These are phyloP conservation scores for Rhizopus microsporus DNA, from an alignment of 371 early-diverging fungal genomes.

Conservation along the genomic window DNA sequence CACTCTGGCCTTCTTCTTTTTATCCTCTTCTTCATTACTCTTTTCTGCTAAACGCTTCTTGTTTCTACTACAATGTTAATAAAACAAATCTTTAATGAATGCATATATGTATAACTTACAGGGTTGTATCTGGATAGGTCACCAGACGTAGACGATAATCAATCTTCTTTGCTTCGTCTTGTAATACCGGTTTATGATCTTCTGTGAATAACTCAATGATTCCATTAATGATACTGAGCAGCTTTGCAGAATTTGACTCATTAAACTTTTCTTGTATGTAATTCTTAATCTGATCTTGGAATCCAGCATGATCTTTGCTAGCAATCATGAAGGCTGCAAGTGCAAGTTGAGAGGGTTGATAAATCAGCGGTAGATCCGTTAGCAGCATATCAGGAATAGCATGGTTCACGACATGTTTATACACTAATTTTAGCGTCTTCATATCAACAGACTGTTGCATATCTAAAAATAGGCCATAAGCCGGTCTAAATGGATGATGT, in stretches of 20 bases:
- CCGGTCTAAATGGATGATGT: conserved; percentile 83
- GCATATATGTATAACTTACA: conserved; percentile 57
- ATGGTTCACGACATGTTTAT: conserved; percentile 44
- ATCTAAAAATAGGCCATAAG: conserved; percentile 85
- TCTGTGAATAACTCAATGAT: conserved; percentile 45
- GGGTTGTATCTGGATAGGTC: conserved; percentile 64
- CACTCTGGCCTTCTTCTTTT: conserved; percentile 16
- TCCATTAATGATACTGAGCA: conserved; percentile 44
- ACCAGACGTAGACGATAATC: conserved; percentile 65
- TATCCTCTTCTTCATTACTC: conserved; percentile 39
- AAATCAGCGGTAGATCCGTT: conserved; percentile 79
- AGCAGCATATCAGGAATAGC: conserved; percentile 61
- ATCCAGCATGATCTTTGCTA: conserved; percentile 49
- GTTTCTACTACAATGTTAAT: conserved; percentile 26
- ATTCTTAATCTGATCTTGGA: conserved; percentile 32
- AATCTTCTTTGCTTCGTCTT: conserved; percentile 56
- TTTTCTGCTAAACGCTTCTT: conserved; percentile 43
- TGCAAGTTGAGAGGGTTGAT: conserved; percentile 86
- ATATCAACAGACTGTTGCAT: conserved; percentile 57
- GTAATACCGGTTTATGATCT: conserved; percentile 30
- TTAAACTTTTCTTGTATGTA: conserved; percentile 44
- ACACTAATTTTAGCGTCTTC: conserved; percentile 56
- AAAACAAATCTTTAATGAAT: conserved; percentile 1
- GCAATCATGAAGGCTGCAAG: conserved; percentile 76
- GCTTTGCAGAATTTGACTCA: conserved; percentile 24